These are phyloP conservation scores for Solanum sejunctum DNA, from an alignment of 257 asterid species.

Conservation along the genomic window DNA sequence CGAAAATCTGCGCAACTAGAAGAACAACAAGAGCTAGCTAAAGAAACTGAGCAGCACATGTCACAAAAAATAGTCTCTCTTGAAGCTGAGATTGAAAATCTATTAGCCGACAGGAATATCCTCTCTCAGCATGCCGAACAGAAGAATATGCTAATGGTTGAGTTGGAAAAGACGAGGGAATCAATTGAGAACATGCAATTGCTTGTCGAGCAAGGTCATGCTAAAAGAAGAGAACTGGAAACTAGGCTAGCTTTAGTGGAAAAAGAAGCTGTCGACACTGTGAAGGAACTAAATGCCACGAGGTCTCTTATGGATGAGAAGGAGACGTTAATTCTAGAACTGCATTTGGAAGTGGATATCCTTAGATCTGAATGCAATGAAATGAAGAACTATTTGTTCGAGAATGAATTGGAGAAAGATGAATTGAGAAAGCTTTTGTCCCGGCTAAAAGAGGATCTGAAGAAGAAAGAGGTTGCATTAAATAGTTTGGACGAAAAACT, in stretches of 20 bases:
- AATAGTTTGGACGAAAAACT: constrained; percentile 47
- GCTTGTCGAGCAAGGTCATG: constrained; percentile 27
- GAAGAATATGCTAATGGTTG: constrained; percentile 29
- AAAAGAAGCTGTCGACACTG: constrained; percentile 25
- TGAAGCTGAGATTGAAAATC: background rate
- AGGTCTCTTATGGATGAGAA: constrained; percentile 40
- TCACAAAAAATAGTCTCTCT: background rate
- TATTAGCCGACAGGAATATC: background rate
- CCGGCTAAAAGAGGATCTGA: constrained; percentile 34
- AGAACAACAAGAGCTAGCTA: constrained; percentile 25
- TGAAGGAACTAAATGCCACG: constrained; percentile 23
- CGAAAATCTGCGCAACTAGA: constrained; percentile 37
- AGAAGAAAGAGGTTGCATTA: constrained; percentile 48
- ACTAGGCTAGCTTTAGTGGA: constrained; percentile 19
- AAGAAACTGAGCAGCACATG: background rate
- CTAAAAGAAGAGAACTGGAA: constrained; percentile 39
- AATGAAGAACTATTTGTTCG: constrained; percentile 17
- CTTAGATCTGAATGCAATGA: constrained; percentile 34
- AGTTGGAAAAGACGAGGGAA: constrained; percentile 35
- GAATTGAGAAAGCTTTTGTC: constrained; percentile 45
- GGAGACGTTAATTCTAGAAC: constrained; percentile 20
- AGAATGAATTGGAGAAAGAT: constrained; percentile 49
- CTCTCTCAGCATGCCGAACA: constrained; percentile 26
- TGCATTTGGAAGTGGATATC: constrained; percentile 39
- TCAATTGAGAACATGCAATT: constrained; percentile 33